Conservation (phyloP, 2,329 filamentous ascomycete species). For the Alternaria sp. region DNA sequence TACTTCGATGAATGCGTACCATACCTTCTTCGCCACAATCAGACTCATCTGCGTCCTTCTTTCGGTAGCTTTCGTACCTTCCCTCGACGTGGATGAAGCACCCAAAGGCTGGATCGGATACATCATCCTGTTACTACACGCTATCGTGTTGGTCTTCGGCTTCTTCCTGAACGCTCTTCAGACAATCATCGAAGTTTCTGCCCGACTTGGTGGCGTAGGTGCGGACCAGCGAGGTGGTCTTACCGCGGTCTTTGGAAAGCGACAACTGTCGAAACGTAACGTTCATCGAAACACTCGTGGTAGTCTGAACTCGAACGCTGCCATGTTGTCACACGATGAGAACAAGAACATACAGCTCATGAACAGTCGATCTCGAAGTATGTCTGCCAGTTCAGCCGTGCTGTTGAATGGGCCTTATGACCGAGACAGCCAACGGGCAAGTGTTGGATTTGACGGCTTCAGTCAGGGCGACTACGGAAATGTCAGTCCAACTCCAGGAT, state of each 20-base stretch:
- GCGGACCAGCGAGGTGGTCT: slow-evolving; percentile 80
- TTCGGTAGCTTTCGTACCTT: slow-evolving; percentile 76
- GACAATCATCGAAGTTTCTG: slow-evolving; percentile 86
- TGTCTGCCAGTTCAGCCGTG: slow-evolving; percentile 68
- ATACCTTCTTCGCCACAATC: slow-evolving; percentile 80
- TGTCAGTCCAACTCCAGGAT: slow-evolving; percentile 73
- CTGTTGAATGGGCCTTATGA: slow-evolving; percentile 61
- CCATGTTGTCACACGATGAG: slow-evolving; percentile 76
- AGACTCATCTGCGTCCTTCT: slow-evolving; percentile 70
- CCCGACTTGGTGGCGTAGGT: slow-evolving; percentile 81
- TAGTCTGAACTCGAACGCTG: slow-evolving; percentile 82
- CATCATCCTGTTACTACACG: slow-evolving; percentile 85
- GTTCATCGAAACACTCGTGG: slow-evolving; percentile 71
- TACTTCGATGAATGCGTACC: slow-evolving; percentile 97
- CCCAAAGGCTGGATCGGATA: slow-evolving; percentile 96
- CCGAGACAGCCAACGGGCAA: slow-evolving; percentile 52
- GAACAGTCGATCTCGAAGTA: slow-evolving; percentile 62
- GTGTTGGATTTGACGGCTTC: slow-evolving; percentile 62
- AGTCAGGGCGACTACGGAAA: slow-evolving; percentile 63
- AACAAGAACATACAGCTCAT: slow-evolving; percentile 66
- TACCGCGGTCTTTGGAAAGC: slow-evolving; percentile 85
- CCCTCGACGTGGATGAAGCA: slow-evolving; percentile 77
- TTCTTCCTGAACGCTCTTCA: slow-evolving; percentile 93
- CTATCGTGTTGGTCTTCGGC: slow-evolving; percentile 81
- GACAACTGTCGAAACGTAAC: slow-evolving; percentile 79